phyloP scores from a whole-genome alignment of 371 early-diverging fungal genomes.

The Phascolomyces articulosus region DNA sequence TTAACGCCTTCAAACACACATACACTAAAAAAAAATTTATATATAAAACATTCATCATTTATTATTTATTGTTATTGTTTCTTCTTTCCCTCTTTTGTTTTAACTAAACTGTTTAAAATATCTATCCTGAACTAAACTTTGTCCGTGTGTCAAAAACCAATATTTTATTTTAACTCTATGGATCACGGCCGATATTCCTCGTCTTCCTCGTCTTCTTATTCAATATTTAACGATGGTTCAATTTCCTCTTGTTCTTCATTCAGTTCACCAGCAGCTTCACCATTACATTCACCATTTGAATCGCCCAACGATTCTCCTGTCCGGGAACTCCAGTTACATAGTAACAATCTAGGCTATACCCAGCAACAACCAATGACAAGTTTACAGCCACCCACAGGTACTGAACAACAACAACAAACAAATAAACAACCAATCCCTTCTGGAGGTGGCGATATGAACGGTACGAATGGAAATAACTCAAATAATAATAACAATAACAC shows the following conservation, averaged over 20 bases:
- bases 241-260: constrained; percentile 17
- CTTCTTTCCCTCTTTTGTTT: too few species aligned
- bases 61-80: too few species aligned
- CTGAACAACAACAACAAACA: not conserved
- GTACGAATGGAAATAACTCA: not conserved
- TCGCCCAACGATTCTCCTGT: constrained; percentile 30
- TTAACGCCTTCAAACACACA: constrained; percentile 2
- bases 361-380: constrained; percentile 11
- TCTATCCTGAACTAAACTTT: too few species aligned
- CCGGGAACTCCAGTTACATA: constrained; percentile 19
- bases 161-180: not conserved
- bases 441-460: not conserved
- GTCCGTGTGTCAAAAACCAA: too few species aligned
- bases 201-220: constrained; percentile 4
- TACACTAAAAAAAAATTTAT: too few species aligned
- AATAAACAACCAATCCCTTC: not conserved
- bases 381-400: not conserved
- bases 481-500: constrained; percentile 22
- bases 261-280: constrained; percentile 28
- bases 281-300: constrained; percentile 27
- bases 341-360: not conserved
- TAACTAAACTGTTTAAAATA: too few species aligned
- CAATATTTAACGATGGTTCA: constrained; percentile 19
- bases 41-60: too few species aligned
- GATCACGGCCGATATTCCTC: not conserved